Percentiles rank a stretch among this genome's conserved stretches.
Evolutionary conservation across 192 early-diverging fungal species (phyloP).

Genomic region (Coemansia sp.): DNA sequence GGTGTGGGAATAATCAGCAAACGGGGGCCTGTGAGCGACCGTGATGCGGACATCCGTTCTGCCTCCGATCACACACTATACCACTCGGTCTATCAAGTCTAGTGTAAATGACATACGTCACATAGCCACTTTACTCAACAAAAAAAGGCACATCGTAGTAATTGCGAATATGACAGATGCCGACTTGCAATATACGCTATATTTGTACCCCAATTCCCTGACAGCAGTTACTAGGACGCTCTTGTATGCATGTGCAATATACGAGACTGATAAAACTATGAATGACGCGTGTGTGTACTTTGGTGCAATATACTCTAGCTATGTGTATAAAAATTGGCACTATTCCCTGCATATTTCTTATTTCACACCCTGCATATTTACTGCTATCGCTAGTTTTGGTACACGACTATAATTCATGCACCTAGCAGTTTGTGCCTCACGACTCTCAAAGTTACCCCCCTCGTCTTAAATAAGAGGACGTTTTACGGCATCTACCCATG

Average conservation of each 20-base stretch:
- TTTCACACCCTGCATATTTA: constrained; percentile 9
- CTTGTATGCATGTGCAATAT: neutral
- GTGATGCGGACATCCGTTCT: neutral
- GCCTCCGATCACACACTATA: neutral
- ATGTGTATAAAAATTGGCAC: neutral
- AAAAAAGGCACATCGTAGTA: neutral
- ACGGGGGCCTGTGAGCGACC: neutral
- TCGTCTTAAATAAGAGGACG: neutral
- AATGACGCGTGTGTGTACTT: neutral
- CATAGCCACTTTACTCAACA: neutral
- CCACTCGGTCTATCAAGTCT: neutral
- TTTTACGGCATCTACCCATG: neutral
- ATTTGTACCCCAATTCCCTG: neutral
- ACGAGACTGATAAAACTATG: neutral
- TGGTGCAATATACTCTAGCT: neutral
- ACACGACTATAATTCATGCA: constrained; percentile 4
- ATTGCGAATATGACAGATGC: neutral
- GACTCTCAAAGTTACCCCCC: neutral
- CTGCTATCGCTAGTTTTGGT: neutral
- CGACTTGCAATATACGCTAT: neutral
- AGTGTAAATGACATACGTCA: neutral
- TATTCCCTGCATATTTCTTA: constrained; percentile 7
- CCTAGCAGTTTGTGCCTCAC: neutral
- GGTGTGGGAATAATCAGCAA: neutral
- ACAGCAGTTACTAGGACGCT: neutral